Evolutionary conservation across 2,329 filamentous ascomycete genomes (phyloP).

Genomic region (Coleophoma eucalyptorum): DNA sequence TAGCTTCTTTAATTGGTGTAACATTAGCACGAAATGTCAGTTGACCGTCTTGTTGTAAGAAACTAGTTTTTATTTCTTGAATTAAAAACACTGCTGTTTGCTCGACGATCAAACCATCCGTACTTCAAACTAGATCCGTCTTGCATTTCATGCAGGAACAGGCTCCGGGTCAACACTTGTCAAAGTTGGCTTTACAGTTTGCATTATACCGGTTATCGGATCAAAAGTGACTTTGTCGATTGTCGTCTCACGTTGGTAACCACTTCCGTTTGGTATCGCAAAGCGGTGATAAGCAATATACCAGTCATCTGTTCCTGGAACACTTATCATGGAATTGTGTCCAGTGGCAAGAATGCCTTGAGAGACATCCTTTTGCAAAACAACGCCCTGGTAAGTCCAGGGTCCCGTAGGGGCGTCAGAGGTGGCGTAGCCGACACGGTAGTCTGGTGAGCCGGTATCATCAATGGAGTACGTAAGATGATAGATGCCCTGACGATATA

Average conservation of each 20-base stretch:
- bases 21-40: no score
- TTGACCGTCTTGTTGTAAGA: no score
- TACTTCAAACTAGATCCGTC: no score
- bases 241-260: neutral
- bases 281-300: conserved; percentile 47
- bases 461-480: neutral
- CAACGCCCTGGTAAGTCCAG: neutral
- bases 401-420: neutral
- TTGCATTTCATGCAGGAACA: neutral
- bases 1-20: no score
- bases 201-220: neutral
- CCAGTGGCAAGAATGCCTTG: neutral
- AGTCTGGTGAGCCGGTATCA: neutral
- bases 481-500: neutral
- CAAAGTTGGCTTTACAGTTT: neutral
- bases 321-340: conserved; percentile 27
- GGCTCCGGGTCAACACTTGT: neutral
- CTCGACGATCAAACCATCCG: no score
- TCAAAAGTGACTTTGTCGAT: neutral
- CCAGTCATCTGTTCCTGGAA: conserved; percentile 44
- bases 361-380: neutral
- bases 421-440: neutral
- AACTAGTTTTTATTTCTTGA: no score
- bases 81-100: no score
- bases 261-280: conserved; percentile 34